Evolutionary conservation across 176 grass and related monocot species (phyloP), one percentile per base, ranked within the genome.

Genomic region (Carex cristatella): DNA sequence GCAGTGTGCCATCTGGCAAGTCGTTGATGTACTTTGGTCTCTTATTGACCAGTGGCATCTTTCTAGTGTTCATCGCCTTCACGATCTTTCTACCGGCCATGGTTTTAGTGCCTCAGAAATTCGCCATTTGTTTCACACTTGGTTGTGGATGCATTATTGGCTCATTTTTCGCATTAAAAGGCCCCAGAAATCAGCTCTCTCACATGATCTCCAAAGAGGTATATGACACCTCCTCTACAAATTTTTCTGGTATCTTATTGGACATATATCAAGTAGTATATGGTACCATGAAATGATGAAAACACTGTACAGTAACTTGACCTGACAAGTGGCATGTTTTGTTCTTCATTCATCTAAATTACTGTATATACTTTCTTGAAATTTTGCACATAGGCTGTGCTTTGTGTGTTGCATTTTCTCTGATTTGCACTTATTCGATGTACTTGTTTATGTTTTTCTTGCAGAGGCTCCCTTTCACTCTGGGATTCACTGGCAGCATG

Each of bases 181-280:
- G 93, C 4, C 91, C 91, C 19, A 95, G 85, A 65, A 95, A 94
- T 90, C 96, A 98, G 86, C 83, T 98, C 4, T 80, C 69, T 79
- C 96, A 98, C 86, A 98, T 98, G 96, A 87, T 92, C 71, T 98
- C 96, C 32, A 91, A 92, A 91, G 95, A 95, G 95, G 93, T 98
- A 94, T 31, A 8, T 2, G 7, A 27, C 7, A 56, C n/a, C 13
- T 31, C n/a, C 12, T 31, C 49, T 32, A 77, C 5, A 32, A 54
- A 55, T 5, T 33, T 55, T 31, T 4, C 51, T 78, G 51, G 49
- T 56, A 31, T 55, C 49, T 77, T 31, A 33, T 77, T 77, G 73
- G 23, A 31, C 11, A 30, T 28, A 30, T 28, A 55, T 32, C 27
- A 56, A 55, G 38, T 14, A 15, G 48, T 32, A 27, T 55, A 56